These are phyloP conservation scores for Kodamaea ohmeri DNA, from an alignment of 1,139 yeast genomes.

Conservation along the genomic window DNA sequence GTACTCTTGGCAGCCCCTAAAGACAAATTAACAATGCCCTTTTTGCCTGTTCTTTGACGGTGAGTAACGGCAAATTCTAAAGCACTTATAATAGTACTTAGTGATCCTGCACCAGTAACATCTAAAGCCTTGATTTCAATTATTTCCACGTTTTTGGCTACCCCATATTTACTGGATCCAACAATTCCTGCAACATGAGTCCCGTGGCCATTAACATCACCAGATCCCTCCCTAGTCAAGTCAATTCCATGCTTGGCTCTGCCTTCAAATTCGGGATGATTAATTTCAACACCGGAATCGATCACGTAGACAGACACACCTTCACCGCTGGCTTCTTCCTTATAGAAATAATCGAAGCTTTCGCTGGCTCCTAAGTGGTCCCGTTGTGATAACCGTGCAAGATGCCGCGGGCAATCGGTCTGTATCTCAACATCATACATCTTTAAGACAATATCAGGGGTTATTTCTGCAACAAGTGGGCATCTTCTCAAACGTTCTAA, in stretches of 20 bases:
- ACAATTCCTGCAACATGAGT: constrained; percentile 92
- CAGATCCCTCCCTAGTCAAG: constrained; percentile 58
- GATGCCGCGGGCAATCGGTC: constrained; percentile 62
- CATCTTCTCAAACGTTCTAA: constrained; percentile 47
- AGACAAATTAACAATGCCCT: constrained; percentile 77
- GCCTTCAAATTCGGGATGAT: constrained; percentile 65
- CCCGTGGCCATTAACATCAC: constrained; percentile 72
- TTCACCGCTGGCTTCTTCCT: constrained; percentile 42
- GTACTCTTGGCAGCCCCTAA: constrained; percentile 68
- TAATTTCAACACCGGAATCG: constrained; percentile 67
- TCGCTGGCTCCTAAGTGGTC: constrained; percentile 27
- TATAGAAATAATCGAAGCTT: constrained; percentile 40
- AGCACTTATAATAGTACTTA: constrained; percentile 67
- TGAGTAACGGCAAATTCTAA: constrained; percentile 71
- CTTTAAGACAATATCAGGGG: constrained; percentile 54
- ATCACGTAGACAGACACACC: constrained; percentile 73
- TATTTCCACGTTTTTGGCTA: constrained; percentile 63
- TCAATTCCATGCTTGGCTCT: constrained; percentile 60
- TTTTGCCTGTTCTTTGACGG: constrained; percentile 35
- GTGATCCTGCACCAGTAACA: constrained; percentile 60
- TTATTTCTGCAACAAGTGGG: constrained; percentile 54
- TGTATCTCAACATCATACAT: constrained; percentile 46
- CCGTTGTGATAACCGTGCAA: constrained; percentile 60
- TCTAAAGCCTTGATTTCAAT: constrained; percentile 73
- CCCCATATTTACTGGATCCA: constrained; percentile 76